Conservation (phyloP, 192 early-diverging fungal genomes). For the Phycomyces nitens region DNA sequence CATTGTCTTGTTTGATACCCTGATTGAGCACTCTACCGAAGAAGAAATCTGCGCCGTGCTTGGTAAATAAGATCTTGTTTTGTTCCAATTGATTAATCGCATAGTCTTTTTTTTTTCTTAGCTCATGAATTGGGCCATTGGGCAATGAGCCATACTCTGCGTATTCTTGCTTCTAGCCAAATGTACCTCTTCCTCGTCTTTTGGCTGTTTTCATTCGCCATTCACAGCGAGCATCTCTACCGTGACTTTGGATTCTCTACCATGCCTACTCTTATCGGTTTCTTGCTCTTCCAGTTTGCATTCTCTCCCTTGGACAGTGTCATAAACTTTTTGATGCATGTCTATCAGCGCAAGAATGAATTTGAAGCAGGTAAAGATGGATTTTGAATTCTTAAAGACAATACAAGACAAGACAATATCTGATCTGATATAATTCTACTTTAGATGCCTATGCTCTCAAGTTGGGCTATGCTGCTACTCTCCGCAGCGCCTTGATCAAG, state of each 20-base stretch:
- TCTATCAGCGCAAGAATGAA: constrained; percentile 82
- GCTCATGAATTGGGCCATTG: constrained; percentile 97
- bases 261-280: constrained; percentile 82
- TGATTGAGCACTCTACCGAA: constrained; percentile 75
- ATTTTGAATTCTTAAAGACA: too few species aligned
- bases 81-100: background rate
- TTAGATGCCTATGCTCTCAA: constrained; percentile 81
- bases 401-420: too few species aligned
- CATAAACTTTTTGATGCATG: constrained; percentile 72
- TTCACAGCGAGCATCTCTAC: constrained; percentile 76
- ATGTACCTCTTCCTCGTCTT: constrained; percentile 72
- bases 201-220: constrained; percentile 74
- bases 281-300: constrained; percentile 85
- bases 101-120: constrained; percentile 18
- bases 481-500: constrained; percentile 83
- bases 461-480: constrained; percentile 69
- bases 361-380: constrained; percentile 69
- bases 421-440: background rate
- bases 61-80: constrained; percentile 46
- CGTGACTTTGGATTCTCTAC: constrained; percentile 79
- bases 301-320: constrained; percentile 78
- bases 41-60: constrained; percentile 92
- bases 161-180: constrained; percentile 69
- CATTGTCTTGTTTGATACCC: constrained; percentile 92
- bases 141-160: constrained; percentile 80